phyloP scores from a whole-genome alignment of 495 filamentous ascomycete genomes.

The Trichoderma reesei region DNA sequence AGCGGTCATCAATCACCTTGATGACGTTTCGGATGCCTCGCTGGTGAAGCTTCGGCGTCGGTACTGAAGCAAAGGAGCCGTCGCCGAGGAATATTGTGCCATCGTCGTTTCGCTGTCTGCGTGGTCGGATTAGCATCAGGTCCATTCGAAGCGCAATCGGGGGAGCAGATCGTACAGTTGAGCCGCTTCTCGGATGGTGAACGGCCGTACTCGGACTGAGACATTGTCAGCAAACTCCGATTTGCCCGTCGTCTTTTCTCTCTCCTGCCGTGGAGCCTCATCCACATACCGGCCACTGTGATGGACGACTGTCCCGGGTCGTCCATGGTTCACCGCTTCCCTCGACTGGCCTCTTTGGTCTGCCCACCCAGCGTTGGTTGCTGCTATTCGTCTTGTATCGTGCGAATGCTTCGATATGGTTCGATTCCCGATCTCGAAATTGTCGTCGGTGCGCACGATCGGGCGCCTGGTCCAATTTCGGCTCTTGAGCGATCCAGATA shows the following conservation, averaged over 20 bases:
- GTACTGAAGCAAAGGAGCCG: slow-evolving; percentile 77
- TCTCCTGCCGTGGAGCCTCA: not conserved
- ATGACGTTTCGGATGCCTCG: slow-evolving; percentile 86
- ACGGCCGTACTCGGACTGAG: slow-evolving; percentile 81
- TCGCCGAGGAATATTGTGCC: slow-evolving; percentile 87
- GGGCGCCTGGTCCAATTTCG: not conserved
- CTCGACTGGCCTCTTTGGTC: not conserved
- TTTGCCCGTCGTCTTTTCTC: no score
- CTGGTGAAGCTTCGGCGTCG: slow-evolving; percentile 71
- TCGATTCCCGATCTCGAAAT: not conserved
- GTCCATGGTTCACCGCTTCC: not conserved
- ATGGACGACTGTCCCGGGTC: slow-evolving; percentile 23
- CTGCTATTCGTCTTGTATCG: not conserved
- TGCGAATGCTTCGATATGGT: not conserved
- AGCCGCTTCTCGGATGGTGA: slow-evolving; percentile 69
- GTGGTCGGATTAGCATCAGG: slow-evolving; percentile 13
- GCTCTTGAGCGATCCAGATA: not conserved
- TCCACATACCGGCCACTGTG: slow-evolving; percentile 47
- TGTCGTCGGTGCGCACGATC: not conserved
- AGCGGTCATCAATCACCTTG: slow-evolving; percentile 92
- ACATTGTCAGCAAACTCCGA: slow-evolving; percentile 9
- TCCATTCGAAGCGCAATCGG: not conserved
- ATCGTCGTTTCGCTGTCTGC: slow-evolving; percentile 69
- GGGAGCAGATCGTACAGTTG: slow-evolving; percentile 42
- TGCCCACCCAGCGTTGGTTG: not conserved